Percentiles rank a stretch among this genome's conserved stretches.
These are phyloP conservation scores for Neurospora sp. DNA, from an alignment of 495 filamentous ascomycete species.

Conservation along the genomic window DNA sequence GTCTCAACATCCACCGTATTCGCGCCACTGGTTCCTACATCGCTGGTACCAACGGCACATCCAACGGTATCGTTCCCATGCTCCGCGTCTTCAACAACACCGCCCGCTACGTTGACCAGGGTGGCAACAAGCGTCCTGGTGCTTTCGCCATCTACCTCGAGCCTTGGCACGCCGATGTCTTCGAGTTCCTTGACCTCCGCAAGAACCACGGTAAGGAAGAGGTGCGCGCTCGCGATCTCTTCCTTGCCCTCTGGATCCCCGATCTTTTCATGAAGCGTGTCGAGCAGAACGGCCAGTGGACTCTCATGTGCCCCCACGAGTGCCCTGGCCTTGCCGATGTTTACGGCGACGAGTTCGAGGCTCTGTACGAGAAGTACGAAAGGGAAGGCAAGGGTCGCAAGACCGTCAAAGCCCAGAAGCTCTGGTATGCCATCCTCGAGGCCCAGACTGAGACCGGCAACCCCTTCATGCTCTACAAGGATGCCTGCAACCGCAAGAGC, in stretches of 20 bases:
- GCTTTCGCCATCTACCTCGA: slow-evolving; percentile 99
- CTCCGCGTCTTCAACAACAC: slow-evolving; percentile 98
- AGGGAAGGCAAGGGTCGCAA: slow-evolving; percentile 77
- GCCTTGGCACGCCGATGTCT: slow-evolving; percentile 97
- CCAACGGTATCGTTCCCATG: slow-evolving; percentile 96
- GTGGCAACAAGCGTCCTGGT: slow-evolving; percentile 97
- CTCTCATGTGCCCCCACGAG: slow-evolving; percentile 94
- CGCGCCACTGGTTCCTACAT: slow-evolving; percentile 97
- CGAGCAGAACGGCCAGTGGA: slow-evolving; percentile 91
- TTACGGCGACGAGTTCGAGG: slow-evolving; percentile 94
- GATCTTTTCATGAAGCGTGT: slow-evolving; percentile 99
- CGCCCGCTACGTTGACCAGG: slow-evolving; percentile 95
- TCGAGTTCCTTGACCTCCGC: slow-evolving; percentile 90
- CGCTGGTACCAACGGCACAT: slow-evolving; percentile 91
- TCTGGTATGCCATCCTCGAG: slow-evolving; percentile 97
- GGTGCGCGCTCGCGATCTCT: slow-evolving; percentile 89
- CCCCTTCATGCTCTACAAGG: slow-evolving; percentile 99
- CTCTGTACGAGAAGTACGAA: slow-evolving; percentile 91
- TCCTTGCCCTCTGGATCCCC: slow-evolving; percentile 96
- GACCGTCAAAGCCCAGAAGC: slow-evolving; percentile 93
- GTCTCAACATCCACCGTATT: slow-evolving; percentile 89
- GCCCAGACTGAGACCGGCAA: slow-evolving; percentile 98
- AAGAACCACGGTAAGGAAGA: slow-evolving; percentile 99
- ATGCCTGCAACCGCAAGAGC: slow-evolving; percentile 94
- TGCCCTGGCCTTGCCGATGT: slow-evolving; percentile 90